A percentile compares a stretch with the other conserved stretches of the same genome.
These are phyloP conservation scores for Boletellus ananiceps DNA, from an alignment of 768 basidiomycete genomes.

Conservation along the genomic window DNA sequence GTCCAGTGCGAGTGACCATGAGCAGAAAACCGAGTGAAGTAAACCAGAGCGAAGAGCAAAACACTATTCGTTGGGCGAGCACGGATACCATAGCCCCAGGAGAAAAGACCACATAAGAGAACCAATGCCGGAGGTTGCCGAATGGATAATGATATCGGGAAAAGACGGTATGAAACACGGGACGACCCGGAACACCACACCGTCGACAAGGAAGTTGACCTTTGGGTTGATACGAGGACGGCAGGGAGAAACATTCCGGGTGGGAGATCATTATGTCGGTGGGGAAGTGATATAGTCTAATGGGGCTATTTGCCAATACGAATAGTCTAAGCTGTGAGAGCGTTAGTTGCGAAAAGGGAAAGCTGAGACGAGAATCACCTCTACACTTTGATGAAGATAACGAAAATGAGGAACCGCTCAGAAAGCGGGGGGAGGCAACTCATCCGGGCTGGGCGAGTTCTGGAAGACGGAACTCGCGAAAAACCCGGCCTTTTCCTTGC, in stretches of 20 bases:
- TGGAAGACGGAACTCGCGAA: slow-evolving; percentile 83
- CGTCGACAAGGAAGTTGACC: slow-evolving; percentile 5
- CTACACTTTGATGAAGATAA: slow-evolving; percentile 35
- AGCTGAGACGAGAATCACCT: slow-evolving; percentile 29
- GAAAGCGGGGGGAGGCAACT: slow-evolving; percentile 66
- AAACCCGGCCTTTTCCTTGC: slow-evolving; percentile 42
- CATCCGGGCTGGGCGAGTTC: slow-evolving; percentile 82
- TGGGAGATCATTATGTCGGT: slow-evolving; percentile 27
- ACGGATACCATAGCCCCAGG: slow-evolving; percentile 30
- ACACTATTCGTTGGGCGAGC: slow-evolving; percentile 27
- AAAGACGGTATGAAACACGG: slow-evolving; percentile 25
- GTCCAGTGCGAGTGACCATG: slow-evolving; percentile 38
- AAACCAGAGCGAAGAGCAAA: slow-evolving; percentile 27
- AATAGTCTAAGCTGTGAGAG: slow-evolving; percentile 34
- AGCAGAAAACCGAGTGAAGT: slow-evolving; percentile 31
- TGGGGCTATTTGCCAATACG: slow-evolving; percentile 33
- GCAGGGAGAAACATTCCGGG: slow-evolving; percentile 27
- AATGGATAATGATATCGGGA: slow-evolving; percentile 40
- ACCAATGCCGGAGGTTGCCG: slow-evolving; percentile 35
- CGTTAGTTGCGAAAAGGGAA: not conserved
- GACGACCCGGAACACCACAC: slow-evolving; percentile 18
- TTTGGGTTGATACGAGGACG: slow-evolving; percentile 4
- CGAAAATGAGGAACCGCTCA: slow-evolving; percentile 30
- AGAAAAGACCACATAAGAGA: slow-evolving; percentile 25
- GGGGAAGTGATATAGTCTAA: slow-evolving; percentile 35